Base-by-base conservation (phyloP, 805 yeast genomes). In the Vanderwaltozyma tropicalis region DNA sequence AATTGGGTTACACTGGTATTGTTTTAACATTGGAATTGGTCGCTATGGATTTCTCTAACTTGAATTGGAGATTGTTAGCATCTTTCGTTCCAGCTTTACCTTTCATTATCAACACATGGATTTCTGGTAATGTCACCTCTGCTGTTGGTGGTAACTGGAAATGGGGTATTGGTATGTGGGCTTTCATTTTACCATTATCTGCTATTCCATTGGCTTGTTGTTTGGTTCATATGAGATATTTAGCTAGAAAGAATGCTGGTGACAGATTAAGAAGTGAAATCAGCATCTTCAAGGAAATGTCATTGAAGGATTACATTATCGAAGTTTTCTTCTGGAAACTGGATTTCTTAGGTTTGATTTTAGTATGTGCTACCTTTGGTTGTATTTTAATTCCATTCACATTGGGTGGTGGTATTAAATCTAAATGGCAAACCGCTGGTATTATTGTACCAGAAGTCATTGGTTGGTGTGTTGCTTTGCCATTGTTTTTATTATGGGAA, bases 71-170 rank as follows among this genome's bases (percentile, higher is more conserved):
- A 60, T 67, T 78, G 45, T 60, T 71, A 27, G 70, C 68, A 40
- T 68, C 80, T 9, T 74, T 76, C 45, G 59, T 76, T 33, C 82
- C 85, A 4, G 78, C 82, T 3, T 59, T 72, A 34, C 86, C 86
- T 1, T 78, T 73, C 48, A 69, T 80, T 45, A 75, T 80, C 53
- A 80, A 78, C 54, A 76, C 86, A 18, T 80, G 87, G 87, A 65
- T 78, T 37, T 61, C 76, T 26, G 85, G 83, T 45, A 56, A 74
- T 49, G 63, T 80, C 28, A 52, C 66, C 7, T 41, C 49, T 7
- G 59, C 59, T 26, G 57, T 67, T 39, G 62, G 57, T 32, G 30
- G 41, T n/a, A 47, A 55, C 14, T 71, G 76, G 69, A 57, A 66
- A 17, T 74, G 77, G 76, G 69, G 72, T 41, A 70, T 73, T 45